Percentiles rank a stretch among this genome's conserved stretches.
Evolutionary conservation across 1,284 basidiomycete species (phyloP).

Genomic region (Heimioporus retisporus): DNA sequence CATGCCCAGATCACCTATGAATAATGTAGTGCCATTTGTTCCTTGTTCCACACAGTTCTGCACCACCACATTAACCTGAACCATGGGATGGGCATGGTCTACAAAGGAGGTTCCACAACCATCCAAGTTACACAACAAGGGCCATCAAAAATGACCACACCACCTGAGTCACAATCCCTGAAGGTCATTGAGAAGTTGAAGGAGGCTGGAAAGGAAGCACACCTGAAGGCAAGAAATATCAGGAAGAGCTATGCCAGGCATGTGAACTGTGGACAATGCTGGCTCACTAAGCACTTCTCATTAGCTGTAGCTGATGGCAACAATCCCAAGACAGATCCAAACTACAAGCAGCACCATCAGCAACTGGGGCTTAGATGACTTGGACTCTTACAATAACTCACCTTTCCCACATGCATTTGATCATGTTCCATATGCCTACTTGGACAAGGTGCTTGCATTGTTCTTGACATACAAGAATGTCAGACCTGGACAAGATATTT

Average conservation of each 20-base stretch:
- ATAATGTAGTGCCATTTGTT: too few relatives aligned
- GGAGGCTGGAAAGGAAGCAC: background rate
- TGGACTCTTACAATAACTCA: background rate
- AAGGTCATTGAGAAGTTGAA: background rate
- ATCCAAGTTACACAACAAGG: too few relatives aligned
- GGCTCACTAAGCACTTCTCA: background rate
- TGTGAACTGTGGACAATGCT: background rate
- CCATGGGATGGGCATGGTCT: too few relatives aligned
- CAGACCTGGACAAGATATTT: too few relatives aligned
- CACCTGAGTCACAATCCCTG: background rate
- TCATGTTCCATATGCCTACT: background rate
- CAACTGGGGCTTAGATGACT: too few relatives aligned
- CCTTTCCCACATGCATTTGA: background rate
- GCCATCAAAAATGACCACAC: background rate
- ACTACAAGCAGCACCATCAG: too few relatives aligned
- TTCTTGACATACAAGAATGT: constrained; percentile 1
- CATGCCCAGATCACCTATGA: too few relatives aligned
- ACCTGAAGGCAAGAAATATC: background rate
- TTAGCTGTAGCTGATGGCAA: background rate
- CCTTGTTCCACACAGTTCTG: too few relatives aligned
- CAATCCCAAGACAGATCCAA: background rate
- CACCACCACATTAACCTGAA: too few relatives aligned
- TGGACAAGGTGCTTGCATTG: background rate
- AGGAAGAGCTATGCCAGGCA: background rate
- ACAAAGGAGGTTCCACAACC: too few relatives aligned